A percentile compares a stretch with the other conserved stretches of the same genome.
phyloP scores from a whole-genome alignment of 1,284 basidiomycete genomes.

The Ustilago tritici region DNA sequence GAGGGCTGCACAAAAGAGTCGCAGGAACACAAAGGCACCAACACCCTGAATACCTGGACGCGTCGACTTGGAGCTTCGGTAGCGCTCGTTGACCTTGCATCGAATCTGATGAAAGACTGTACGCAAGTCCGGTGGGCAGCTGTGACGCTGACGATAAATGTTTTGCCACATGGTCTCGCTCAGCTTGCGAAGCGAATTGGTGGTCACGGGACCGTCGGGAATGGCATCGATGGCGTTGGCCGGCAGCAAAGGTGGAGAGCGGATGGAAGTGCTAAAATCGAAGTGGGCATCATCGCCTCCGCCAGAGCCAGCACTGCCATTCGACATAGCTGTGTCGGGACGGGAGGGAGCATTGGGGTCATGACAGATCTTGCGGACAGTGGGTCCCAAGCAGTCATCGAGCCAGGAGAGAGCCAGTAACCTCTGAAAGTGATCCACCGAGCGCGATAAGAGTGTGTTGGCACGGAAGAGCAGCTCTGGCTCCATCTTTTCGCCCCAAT shows the following conservation, averaged over 20 bases:
- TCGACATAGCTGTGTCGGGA: conserved; percentile 14
- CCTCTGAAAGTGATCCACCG: conserved; percentile 59
- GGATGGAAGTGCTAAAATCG: conserved; percentile 33
- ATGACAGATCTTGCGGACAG: conserved; percentile 56
- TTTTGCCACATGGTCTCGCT: conserved; percentile 55
- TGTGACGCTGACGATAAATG: conserved; percentile 60
- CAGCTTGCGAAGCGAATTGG: conserved; percentile 42
- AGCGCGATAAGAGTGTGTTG: conserved; percentile 60
- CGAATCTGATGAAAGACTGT: conserved; percentile 53
- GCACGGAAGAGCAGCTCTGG: conserved; percentile 62
- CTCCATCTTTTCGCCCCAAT: conserved; percentile 47
- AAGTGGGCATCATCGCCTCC: conserved; percentile 20
- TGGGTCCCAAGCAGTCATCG: conserved; percentile 52
- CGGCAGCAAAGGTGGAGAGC: conserved; percentile 26
- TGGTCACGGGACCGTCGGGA: conserved; percentile 40
- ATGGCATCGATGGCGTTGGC: conserved; percentile 29
- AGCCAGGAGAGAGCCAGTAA: conserved; percentile 56
- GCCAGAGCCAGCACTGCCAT: conserved; percentile 18
- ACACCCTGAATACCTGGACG: conserved; percentile 62
- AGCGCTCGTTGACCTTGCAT: conserved; percentile 55
- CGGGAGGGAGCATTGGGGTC: conserved; percentile 32
- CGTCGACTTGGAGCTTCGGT: conserved; percentile 30
- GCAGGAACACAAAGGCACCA: conserved; percentile 62
- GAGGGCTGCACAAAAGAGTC: conserved; percentile 63
- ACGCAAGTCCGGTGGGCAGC: conserved; percentile 59